Conservation (phyloP, 192 early-diverging fungal species). For the Jimgerdemannia flammicorona region DNA sequence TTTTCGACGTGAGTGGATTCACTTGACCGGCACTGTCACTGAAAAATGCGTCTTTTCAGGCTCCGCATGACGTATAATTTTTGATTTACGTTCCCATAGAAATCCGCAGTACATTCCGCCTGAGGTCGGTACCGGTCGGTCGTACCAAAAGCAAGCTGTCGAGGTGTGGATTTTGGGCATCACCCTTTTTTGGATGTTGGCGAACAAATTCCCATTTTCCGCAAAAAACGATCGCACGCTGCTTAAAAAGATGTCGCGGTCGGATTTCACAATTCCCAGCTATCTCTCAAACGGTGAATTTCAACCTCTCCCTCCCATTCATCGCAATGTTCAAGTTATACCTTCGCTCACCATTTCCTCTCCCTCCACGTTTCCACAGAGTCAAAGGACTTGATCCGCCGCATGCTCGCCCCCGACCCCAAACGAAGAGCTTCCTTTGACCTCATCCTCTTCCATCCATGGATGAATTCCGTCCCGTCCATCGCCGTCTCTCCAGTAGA, state of each 20-base stretch:
- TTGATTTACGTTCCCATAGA: not conserved
- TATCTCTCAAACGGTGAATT: not conserved
- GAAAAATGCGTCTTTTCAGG: no score
- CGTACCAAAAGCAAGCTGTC: not conserved
- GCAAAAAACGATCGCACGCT: not conserved
- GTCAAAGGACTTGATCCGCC: conserved; percentile 27
- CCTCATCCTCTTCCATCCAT: conserved; percentile 30
- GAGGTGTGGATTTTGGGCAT: not conserved
- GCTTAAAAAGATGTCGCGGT: not conserved
- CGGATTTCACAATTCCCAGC: not conserved
- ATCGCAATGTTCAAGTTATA: not conserved
- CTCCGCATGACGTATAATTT: no score
- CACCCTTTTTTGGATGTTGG: not conserved
- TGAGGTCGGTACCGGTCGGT: not conserved
- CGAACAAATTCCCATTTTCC: not conserved
- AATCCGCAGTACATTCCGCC: not conserved
- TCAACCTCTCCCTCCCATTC: not conserved
- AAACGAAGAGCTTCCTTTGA: conserved; percentile 28
- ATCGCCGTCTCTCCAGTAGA: not conserved
- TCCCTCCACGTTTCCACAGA: conserved; percentile 8
- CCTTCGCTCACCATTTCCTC: not conserved
- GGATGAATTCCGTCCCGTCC: conserved; percentile 18
- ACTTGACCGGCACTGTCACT: not conserved
- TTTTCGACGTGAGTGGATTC: not conserved
- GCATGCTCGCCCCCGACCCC: conserved; percentile 27